phyloP scores from a whole-genome alignment of 129 eudicot species.

The Arctium minus region DNA sequence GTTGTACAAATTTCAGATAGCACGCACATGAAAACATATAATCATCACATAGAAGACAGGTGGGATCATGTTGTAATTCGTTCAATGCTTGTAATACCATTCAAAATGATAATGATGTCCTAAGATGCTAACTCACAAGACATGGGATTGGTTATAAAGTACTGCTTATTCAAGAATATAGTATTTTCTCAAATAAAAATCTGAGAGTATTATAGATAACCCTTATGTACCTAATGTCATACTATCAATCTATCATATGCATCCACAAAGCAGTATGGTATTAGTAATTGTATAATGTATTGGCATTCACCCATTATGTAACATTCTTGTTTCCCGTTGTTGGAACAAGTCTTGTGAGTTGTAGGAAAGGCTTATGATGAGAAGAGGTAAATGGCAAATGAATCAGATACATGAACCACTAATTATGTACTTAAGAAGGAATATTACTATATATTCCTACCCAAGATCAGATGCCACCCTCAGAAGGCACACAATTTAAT shows the following conservation, averaged over 20 bases:
- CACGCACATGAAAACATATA: background rate
- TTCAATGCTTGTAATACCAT: background rate
- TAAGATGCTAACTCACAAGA: background rate
- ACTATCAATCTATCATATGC: background rate
- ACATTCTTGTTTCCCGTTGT: background rate
- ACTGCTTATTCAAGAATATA: background rate
- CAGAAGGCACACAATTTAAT: background rate
- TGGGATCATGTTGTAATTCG: background rate
- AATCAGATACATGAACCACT: background rate
- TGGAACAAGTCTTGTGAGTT: background rate
- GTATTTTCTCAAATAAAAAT: background rate
- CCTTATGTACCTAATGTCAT: background rate
- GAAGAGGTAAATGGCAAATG: background rate
- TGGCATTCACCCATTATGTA: background rate
- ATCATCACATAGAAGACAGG: background rate
- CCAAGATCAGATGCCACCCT: background rate
- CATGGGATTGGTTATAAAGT: background rate
- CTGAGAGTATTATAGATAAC: background rate
- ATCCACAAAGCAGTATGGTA: background rate
- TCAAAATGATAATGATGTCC: background rate
- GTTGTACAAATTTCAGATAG: slow-evolving; percentile 1
- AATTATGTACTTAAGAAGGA: background rate
- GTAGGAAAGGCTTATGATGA: background rate
- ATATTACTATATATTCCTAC: background rate
- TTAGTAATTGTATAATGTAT: background rate